Evolutionary conservation across 257 asterid species (phyloP), one percentile per base, ranked within the genome.

Genomic region (Eucommia ulmoides): DNA sequence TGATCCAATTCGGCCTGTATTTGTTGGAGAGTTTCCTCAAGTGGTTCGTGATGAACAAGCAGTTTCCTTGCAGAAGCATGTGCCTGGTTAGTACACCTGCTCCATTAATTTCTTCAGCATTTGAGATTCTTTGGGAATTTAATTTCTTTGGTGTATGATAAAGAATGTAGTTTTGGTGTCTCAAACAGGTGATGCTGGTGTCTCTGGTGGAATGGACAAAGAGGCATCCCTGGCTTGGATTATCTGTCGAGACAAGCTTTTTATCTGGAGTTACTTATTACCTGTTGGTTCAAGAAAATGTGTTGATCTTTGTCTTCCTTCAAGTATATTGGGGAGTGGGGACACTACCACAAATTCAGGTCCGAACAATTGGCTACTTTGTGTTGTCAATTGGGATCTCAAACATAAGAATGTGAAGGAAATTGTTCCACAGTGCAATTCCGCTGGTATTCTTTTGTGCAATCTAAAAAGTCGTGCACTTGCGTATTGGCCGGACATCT

Each of bases 181-280:
- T 21, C 60, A 67, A 49, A 73, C 75, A 84, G 97, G 75, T 65
- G 84, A 74, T 65, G 58, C 72, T 20, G 66, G 60, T 58, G 54
- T 73, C 56, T 77, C 83, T 51, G 97, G 97, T 54, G 95, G 97
- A 67, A 71, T 88, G 80, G 94, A 88, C 73, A 73, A 80, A 72
- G 87, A 67, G 52, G 68, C 93, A 54, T 76, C 79, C 49, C 72
- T 84, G 47, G 89, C 93, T 14, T 88, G 97, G 97, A 64, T 82
- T 56, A 69, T 88, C 12, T 77, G 76, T 61, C 79, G 83, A 49
- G 67, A 56, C 69, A 70, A 56, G 51, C 75, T 84, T 66, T 88
- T 82, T 55, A 42, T 88, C 68, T 88, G 97, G 97, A 80, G 80
- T 62, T 76, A 61, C 79, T 64, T 76, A 51, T 73, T 80, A 41